These are phyloP conservation scores for Blumeriella jaapii DNA, from an alignment of 2,329 filamentous ascomycete species.

Conservation along the genomic window DNA sequence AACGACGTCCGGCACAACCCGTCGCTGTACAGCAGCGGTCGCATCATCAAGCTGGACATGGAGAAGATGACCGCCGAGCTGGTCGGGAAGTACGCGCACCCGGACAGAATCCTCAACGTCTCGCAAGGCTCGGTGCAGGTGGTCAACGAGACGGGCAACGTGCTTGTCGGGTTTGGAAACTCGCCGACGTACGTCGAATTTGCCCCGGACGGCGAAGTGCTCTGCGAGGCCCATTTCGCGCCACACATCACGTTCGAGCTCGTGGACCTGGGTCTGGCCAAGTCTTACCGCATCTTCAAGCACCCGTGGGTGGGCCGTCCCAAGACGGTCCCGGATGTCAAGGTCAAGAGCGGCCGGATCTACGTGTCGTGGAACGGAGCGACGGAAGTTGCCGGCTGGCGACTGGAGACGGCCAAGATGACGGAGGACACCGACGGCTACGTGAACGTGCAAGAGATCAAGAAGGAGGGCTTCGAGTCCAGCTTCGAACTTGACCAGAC, in stretches of 20 bases:
- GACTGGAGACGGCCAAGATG: constrained; percentile 7
- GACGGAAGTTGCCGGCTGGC: constrained; percentile 23
- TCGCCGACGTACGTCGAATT: constrained; percentile 38
- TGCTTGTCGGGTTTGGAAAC: constrained; percentile 39
- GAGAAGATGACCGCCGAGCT: constrained; percentile 33
- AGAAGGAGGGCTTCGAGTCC: constrained; percentile 13
- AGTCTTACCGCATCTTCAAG: constrained; percentile 24
- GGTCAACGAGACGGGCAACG: constrained; percentile 33
- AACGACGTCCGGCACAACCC: constrained; percentile 29
- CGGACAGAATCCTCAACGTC: constrained; percentile 28
- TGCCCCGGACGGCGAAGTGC: constrained; percentile 28
- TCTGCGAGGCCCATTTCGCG: constrained; percentile 34
- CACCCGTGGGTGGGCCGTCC: constrained; percentile 22
- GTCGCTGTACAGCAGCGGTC: constrained; percentile 19
- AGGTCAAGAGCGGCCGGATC: constrained; percentile 14
- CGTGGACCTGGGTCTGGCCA: constrained; percentile 11
- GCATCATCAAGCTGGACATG: constrained; percentile 31
- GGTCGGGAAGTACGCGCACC: constrained; percentile 30
- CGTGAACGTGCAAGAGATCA: constrained; percentile 7
- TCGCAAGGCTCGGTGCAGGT: constrained; percentile 35
- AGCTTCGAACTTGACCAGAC: constrained; percentile 7
- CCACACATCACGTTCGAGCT: constrained; percentile 21
- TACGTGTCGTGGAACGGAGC: constrained; percentile 29
- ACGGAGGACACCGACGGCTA: constrained; percentile 6
- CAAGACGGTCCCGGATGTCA: constrained; percentile 18